phyloP scores from a whole-genome alignment of 2,329 filamentous ascomycete species.

The Aaosphaeria arxii region DNA sequence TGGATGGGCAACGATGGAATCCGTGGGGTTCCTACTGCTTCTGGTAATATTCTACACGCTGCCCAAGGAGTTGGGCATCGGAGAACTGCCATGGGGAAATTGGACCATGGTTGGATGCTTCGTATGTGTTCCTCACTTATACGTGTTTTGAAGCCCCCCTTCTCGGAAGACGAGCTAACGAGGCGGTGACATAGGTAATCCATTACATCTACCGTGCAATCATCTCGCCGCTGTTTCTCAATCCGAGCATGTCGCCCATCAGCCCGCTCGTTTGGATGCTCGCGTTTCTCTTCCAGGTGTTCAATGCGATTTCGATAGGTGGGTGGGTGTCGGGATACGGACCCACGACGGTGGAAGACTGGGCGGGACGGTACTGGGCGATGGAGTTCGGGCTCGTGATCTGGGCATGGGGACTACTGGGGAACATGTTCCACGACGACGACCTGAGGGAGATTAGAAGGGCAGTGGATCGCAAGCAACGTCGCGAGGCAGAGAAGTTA shows the following conservation, averaged over 20 bases:
- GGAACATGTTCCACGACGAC: slow-evolving; percentile 88
- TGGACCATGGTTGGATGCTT: slow-evolving; percentile 70
- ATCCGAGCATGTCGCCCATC: slow-evolving; percentile 91
- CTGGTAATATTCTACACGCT: slow-evolving; percentile 75
- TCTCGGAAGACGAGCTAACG: neutral
- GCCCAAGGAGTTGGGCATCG: slow-evolving; percentile 56
- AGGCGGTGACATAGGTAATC: slow-evolving; percentile 53
- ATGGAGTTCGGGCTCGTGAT: slow-evolving; percentile 66
- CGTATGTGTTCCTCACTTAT: slow-evolving; percentile 33
- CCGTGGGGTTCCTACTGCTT: slow-evolving; percentile 71
- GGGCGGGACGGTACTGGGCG: slow-evolving; percentile 43
- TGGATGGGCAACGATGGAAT: slow-evolving; percentile 88
- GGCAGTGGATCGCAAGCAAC: slow-evolving; percentile 60
- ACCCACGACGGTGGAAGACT: slow-evolving; percentile 57
- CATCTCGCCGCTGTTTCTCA: slow-evolving; percentile 71
- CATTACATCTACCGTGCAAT: slow-evolving; percentile 92
- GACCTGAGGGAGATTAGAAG: slow-evolving; percentile 83
- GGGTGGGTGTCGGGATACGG: slow-evolving; percentile 82
- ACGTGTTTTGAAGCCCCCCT: neutral
- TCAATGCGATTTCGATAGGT: slow-evolving; percentile 75
- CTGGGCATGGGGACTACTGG: slow-evolving; percentile 72
- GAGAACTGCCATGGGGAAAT: slow-evolving; percentile 69
- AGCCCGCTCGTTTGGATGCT: slow-evolving; percentile 64
- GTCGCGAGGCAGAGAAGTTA: slow-evolving; percentile 45
- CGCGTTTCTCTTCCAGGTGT: slow-evolving; percentile 72